These are phyloP conservation scores for Cryptosporidium felis DNA, from an alignment of 169 alveolate genomes.

Conservation along the genomic window DNA sequence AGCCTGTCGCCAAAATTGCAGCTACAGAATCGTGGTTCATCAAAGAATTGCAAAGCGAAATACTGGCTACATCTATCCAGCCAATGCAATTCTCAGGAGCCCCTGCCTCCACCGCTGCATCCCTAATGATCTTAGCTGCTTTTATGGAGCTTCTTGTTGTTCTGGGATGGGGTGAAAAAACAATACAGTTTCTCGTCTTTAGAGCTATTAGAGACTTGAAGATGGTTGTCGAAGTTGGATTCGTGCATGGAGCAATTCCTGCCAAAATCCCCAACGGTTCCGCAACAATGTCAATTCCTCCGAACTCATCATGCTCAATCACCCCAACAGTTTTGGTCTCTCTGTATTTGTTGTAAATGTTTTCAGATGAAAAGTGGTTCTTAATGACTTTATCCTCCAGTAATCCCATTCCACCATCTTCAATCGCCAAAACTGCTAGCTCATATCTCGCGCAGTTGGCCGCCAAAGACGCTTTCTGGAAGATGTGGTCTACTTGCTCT, in stretches of 20 bases:
- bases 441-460: conserved; percentile 69
- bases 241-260: conserved; percentile 73
- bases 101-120: conserved; percentile 76
- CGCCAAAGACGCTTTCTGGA: conserved; percentile 70
- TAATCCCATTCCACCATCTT: conserved; percentile 74
- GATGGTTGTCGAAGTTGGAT: conserved; percentile 75
- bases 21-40: conserved; percentile 68
- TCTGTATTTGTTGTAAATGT: conserved; percentile 64
- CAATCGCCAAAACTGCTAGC: conserved; percentile 67
- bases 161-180: conserved; percentile 75
- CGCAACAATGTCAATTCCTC: conserved; percentile 72
- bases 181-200: conserved; percentile 73
- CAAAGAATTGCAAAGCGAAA: conserved; percentile 40
- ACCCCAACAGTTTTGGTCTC: conserved; percentile 73
- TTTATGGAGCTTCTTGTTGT: conserved; percentile 66
- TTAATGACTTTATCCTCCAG: conserved; percentile 71
- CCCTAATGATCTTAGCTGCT: conserved; percentile 71
- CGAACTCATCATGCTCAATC: conserved; percentile 70
- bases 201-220: conserved; percentile 70
- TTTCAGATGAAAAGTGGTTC: conserved; percentile 73
- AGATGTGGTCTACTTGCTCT: conserved; percentile 71
- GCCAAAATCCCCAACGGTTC: conserved; percentile 75
- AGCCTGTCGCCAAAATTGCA: conserved; percentile 73
- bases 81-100: conserved; percentile 73
- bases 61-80: conserved; percentile 72